A percentile compares a stretch with the other conserved stretches of the same genome.
phyloP scores from a whole-genome alignment of 257 asterid genomes.

The Prunella vulgaris region DNA sequence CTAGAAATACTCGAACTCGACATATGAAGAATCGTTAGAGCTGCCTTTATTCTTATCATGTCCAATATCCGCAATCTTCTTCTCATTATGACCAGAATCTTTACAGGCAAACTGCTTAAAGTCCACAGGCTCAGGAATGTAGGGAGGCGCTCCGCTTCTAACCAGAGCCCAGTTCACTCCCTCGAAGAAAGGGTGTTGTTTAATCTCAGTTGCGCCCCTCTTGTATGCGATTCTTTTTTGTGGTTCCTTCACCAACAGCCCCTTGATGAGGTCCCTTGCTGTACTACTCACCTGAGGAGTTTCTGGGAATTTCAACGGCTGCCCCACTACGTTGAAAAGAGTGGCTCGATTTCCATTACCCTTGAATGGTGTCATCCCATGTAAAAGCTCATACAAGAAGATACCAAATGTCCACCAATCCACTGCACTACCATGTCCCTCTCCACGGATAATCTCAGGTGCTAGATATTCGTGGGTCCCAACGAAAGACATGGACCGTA shows the following conservation, averaged over 20 bases:
- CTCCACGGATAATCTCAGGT: constrained; percentile 58
- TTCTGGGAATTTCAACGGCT: constrained; percentile 49
- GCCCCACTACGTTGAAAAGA: constrained; percentile 47
- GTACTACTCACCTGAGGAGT: constrained; percentile 32
- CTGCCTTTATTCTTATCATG: constrained; percentile 29
- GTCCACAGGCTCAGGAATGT: constrained; percentile 42
- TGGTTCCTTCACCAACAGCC: constrained; percentile 53
- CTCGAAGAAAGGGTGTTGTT: constrained; percentile 59
- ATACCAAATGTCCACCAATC: constrained; percentile 69
- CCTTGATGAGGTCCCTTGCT: constrained; percentile 45
- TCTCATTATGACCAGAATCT: constrained; percentile 31
- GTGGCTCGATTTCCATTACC: constrained; percentile 55
- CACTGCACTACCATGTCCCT: constrained; percentile 60
- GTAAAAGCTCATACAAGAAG: constrained; percentile 49
- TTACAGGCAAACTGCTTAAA: constrained; percentile 36
- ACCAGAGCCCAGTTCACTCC: constrained; percentile 62
- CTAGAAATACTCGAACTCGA: constrained; percentile 52
- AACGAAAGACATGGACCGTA: constrained; percentile 51
- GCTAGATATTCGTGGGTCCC: constrained; percentile 57
- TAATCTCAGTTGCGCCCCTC: constrained; percentile 55
- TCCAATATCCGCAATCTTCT: constrained; percentile 33
- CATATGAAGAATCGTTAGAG: constrained; percentile 38
- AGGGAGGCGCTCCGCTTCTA: constrained; percentile 43
- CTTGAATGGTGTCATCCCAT: constrained; percentile 52
- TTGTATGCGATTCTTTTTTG: constrained; percentile 49